Evolutionary conservation across 1,139 yeast species (phyloP), one percentile per base, ranked within the genome.

Genomic region (Protomyces inundatus): DNA sequence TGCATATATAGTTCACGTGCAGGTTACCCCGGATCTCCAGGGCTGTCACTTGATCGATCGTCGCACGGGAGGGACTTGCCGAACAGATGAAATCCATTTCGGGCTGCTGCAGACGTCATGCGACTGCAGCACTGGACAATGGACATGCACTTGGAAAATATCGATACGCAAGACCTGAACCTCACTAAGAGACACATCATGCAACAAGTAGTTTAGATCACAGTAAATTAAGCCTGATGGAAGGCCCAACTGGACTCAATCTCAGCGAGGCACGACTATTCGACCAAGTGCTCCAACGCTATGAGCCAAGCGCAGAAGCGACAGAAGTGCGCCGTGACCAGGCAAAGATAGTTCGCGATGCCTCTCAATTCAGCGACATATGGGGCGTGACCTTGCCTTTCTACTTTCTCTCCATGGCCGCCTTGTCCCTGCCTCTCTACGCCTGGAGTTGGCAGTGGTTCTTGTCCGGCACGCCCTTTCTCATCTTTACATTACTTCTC

Each of bases 331-430:
- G 58, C 10, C 42, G 39, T 42, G 58, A 32, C 37, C 51, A 54
- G 39, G 51, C 34, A 30, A 51, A 54, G n/a, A 12, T 32, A 40
- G 58, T 40, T 6, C 35, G 51, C 1, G 37, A 36, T 32, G 12
- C 10, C 39, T 52, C 45, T 39, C 60, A 52, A 3, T 58, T 58
- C 34, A 35, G 32, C 4, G 53, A 39, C 7, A 45, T 58, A 9
- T 58, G 54, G 35, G 62, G 62, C 7, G 30, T 58, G 35, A 42
- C 23, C 12, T 32, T 58, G 53, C 62, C 52, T 23, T 58, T 16
- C 48, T 58, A 58, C 53, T 58, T 58, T 16, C 30, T 51, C 42
- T 10, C 39, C 45, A 58, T 58, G 62, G 54, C 62, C 14, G 53
- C 36, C 16, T 40, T 58, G 23, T 35, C 55, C 10, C 56, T 58